A percentile compares a stretch with the other conserved stretches of the same genome.
Conservation (phyloP, 2,329 filamentous ascomycete genomes). For the Juglanconis juglandina region DNA sequence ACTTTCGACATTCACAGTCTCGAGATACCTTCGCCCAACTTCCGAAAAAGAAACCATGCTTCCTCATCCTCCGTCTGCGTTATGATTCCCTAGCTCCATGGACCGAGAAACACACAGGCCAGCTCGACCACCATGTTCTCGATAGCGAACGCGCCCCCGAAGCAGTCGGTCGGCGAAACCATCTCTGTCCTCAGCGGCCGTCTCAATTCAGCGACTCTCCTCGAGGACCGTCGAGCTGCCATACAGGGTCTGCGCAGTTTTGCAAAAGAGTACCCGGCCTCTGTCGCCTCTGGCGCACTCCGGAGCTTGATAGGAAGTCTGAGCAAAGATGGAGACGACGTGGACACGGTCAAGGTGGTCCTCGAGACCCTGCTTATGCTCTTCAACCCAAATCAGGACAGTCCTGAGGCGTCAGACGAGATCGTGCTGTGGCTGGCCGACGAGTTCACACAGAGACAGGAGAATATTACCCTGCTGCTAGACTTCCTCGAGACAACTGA, state of each 20-base stretch:
- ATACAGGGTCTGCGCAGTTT: slow-evolving; percentile 93
- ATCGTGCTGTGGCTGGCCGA: slow-evolving; percentile 95
- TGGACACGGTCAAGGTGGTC: slow-evolving; percentile 92
- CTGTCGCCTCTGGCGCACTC: slow-evolving; percentile 89
- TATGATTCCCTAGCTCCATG: slow-evolving; percentile 13
- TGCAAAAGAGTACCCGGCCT: slow-evolving; percentile 92
- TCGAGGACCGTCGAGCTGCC: slow-evolving; percentile 90
- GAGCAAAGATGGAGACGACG: slow-evolving; percentile 84
- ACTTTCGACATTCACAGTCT: neutral
- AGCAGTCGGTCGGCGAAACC: slow-evolving; percentile 93
- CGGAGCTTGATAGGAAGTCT: slow-evolving; percentile 82
- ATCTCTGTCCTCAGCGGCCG: slow-evolving; percentile 87
- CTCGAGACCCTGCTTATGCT: slow-evolving; percentile 94
- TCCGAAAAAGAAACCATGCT: no score
- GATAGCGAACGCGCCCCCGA: slow-evolving; percentile 73
- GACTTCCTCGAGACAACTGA: slow-evolving; percentile 84
- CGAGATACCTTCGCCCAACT: no score
- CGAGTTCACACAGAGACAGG: slow-evolving; percentile 95
- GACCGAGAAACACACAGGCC: slow-evolving; percentile 3
- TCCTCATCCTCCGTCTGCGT: neutral
- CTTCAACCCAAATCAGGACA: slow-evolving; percentile 68
- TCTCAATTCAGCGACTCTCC: slow-evolving; percentile 80
- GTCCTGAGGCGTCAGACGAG: slow-evolving; percentile 91
- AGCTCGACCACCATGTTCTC: slow-evolving; percentile 52
- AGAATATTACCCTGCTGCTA: slow-evolving; percentile 88